Conservation (phyloP, 306 rosid species). For the Cicer arietinum region DNA sequence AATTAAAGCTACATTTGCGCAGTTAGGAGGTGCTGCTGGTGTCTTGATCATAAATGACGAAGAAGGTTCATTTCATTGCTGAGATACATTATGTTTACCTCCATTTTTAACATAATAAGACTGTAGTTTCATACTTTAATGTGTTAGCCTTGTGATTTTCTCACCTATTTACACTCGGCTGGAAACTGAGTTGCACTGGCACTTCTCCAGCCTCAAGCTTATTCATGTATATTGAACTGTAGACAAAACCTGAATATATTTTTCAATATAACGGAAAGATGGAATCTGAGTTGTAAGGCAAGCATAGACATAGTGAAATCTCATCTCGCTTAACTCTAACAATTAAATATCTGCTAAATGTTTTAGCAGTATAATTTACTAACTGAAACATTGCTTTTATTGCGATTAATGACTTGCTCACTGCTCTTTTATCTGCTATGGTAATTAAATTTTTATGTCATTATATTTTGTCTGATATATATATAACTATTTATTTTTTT, state of each 20-base stretch:
- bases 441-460: neutral
- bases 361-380: constrained; percentile 24
- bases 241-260: neutral
- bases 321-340: constrained; percentile 13
- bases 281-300: constrained; percentile 3
- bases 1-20: constrained; percentile 71
- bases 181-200: constrained; percentile 2
- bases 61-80: constrained; percentile 62
- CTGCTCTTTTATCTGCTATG: constrained; percentile 10
- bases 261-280: neutral
- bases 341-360: neutral
- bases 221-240: neutral
- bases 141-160: constrained; percentile 4
- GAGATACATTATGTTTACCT: constrained; percentile 4
- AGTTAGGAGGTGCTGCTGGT: constrained; percentile 75
- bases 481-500: constrained; percentile 9
- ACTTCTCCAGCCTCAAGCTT: neutral
- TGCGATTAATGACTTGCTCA: constrained; percentile 24
- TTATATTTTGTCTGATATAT: constrained; percentile 9
- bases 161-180: neutral
- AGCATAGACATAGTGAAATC: constrained; percentile 13
- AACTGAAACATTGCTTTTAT: neutral
- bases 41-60: constrained; percentile 74
- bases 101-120: constrained; percentile 10
- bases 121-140: neutral